Percentiles rank a stretch among this genome's conserved stretches.
Evolutionary conservation across 2,329 filamentous ascomycete species (phyloP).

Genomic region (Talaromyces sp.): DNA sequence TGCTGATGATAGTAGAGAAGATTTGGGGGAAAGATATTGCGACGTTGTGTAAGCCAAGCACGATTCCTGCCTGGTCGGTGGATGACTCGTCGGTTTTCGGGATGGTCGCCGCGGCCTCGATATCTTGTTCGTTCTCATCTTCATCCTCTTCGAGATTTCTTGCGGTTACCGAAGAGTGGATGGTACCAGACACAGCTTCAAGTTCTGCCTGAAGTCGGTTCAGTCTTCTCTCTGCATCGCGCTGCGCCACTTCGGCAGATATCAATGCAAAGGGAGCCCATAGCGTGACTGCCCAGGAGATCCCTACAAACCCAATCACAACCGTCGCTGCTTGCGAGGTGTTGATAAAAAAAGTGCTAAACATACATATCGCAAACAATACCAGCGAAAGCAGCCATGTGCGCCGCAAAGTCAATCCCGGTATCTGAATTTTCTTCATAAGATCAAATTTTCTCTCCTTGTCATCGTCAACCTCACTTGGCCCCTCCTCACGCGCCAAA

Average conservation of each 20-base stretch:
- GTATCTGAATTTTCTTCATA: conserved; percentile 66
- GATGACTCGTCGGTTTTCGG: conserved; percentile 45
- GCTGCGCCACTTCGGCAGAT: conserved; percentile 81
- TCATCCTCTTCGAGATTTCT: conserved; percentile 3
- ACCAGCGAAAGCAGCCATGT: conserved; percentile 82
- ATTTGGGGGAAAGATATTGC: conserved; percentile 89
- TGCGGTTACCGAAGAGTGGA: background rate
- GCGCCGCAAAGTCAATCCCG: conserved; percentile 78
- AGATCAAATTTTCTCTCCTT: conserved; percentile 21
- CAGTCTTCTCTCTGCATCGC: conserved; percentile 63
- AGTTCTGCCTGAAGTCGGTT: conserved; percentile 38
- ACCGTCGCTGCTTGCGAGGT: conserved; percentile 68
- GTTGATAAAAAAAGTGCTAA: conserved; percentile 73
- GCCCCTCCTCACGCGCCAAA: conserved; percentile 22
- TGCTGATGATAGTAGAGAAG: conserved; percentile 78
- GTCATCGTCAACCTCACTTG: conserved; percentile 13
- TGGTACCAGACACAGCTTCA: background rate
- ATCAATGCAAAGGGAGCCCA: conserved; percentile 97
- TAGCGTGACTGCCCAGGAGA: conserved; percentile 87
- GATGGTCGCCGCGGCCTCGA: conserved; percentile 23
- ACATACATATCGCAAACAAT: conserved; percentile 79
- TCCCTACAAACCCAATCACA: conserved; percentile 75
- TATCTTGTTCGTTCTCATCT: conserved; percentile 27
- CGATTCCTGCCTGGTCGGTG: conserved; percentile 77
- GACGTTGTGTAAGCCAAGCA: conserved; percentile 94